phyloP scores from a whole-genome alignment of 495 filamentous ascomycete species.

The Lophiostoma macrostomum region DNA sequence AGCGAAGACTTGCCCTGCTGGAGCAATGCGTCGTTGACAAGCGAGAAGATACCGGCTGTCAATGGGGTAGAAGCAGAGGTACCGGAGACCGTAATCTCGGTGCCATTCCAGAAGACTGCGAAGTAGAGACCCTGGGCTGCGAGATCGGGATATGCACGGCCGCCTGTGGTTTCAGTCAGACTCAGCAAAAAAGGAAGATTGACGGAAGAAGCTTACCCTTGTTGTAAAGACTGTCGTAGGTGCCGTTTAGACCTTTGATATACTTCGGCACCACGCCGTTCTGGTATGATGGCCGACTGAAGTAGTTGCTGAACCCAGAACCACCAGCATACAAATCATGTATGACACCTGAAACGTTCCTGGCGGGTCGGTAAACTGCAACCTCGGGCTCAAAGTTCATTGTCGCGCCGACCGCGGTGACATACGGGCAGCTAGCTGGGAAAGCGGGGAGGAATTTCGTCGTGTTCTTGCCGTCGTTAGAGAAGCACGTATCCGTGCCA shows the following conservation, averaged over 20 bases:
- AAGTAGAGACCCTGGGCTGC: constrained; percentile 40
- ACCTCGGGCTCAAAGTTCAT: constrained; percentile 42
- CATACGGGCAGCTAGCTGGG: constrained; percentile 41
- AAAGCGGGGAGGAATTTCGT: constrained; percentile 38
- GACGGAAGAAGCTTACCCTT: constrained; percentile 1
- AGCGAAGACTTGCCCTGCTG: constrained; percentile 36
- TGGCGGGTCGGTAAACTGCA: constrained; percentile 28
- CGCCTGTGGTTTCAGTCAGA: constrained; percentile 18
- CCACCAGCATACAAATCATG: constrained; percentile 33
- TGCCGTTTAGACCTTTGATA: constrained; percentile 31
- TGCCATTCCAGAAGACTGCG: constrained; percentile 37
- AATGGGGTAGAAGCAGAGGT: constrained; percentile 40
- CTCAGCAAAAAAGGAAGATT: neutral
- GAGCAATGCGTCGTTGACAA: constrained; percentile 42
- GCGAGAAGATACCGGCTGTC: constrained; percentile 36
- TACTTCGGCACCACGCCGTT: constrained; percentile 36
- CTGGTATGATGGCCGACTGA: constrained; percentile 38
- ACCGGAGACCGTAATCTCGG: constrained; percentile 35
- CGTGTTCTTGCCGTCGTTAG: constrained; percentile 38
- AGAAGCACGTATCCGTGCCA: constrained; percentile 30
- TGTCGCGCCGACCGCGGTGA: constrained; percentile 42
- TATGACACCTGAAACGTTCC: constrained; percentile 11
- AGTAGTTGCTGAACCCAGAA: constrained; percentile 43
- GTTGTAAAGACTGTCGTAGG: constrained; percentile 41
- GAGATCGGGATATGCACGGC: constrained; percentile 43